A percentile compares a stretch with the other conserved stretches of the same genome.
Evolutionary conservation across 371 early-diverging fungal species (phyloP).

Genomic region (Mortierella sp.): DNA sequence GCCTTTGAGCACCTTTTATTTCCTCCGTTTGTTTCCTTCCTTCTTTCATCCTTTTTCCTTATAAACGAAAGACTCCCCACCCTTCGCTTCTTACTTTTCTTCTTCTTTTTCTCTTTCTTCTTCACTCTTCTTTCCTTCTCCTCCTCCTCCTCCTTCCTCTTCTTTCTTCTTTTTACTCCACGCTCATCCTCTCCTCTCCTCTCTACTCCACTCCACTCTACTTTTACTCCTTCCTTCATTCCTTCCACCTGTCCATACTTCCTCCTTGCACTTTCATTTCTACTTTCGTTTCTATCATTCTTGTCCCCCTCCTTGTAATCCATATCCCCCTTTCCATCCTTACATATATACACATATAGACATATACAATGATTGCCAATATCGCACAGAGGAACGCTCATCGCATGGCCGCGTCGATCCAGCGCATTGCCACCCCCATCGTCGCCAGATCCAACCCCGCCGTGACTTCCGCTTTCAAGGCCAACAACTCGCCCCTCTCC

Average conservation of each 20-base stretch:
- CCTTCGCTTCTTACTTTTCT: background rate
- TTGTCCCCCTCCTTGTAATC: background rate
- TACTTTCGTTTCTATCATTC: background rate
- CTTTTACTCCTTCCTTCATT: constrained; percentile 8
- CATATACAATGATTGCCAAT: constrained; percentile 43
- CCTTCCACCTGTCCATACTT: background rate
- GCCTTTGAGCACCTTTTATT: constrained; percentile 9
- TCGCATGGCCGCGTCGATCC: constrained; percentile 44
- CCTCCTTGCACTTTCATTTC: background rate
- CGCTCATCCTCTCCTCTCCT: background rate
- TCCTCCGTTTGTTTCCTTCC: background rate
- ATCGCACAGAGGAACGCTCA: constrained; percentile 55
- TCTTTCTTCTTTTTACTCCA: background rate
- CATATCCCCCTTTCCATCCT: background rate
- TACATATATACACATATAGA: constrained; percentile 11
- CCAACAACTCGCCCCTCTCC: constrained; percentile 29
- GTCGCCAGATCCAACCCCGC: constrained; percentile 9
- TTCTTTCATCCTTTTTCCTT: constrained; percentile 8
- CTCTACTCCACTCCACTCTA: background rate
- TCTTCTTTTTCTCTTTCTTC: constrained; percentile 9
- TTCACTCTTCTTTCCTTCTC: background rate
- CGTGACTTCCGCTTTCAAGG: constrained; percentile 13
- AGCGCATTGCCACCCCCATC: constrained; percentile 21
- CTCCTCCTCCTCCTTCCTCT: background rate
- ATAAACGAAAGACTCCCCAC: background rate